Base-by-base conservation (phyloP, 2,329 filamentous ascomycete genomes). In the Piedraia hortae region DNA sequence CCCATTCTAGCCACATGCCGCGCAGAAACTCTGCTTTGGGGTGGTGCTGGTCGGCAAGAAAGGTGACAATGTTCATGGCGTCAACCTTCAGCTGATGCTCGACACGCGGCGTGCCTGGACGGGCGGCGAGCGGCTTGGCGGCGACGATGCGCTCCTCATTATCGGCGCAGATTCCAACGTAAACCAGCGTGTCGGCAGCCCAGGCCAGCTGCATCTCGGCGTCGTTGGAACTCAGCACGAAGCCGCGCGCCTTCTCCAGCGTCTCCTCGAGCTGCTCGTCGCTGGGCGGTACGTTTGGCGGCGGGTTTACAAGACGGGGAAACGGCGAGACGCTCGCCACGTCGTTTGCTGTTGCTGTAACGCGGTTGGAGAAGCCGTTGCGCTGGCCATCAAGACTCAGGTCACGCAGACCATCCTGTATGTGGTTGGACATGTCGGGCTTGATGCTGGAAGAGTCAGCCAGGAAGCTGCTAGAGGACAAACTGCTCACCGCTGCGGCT, bases 1-100 rank as follows among this genome's bases (percentile, higher is more conserved):
- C 85, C 54, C 93, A 97, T 43, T 97, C 85, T 22, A 89, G 56
- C 85, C 85, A 97, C 59, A 89, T 91, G 27, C 78, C 75, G 36
- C 67, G 67, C 53, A 93, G 75, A 43, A 93, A 97, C 33, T 88
- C 65, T 12, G 85, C 85, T 39, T 85, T 78, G 12, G 85, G 85
- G 36, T 97, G 85, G 30, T 70, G 65, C 44, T 97, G 85, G 23
- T 80, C 71, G 12, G 82, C 73, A 16, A 97, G 54, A 42, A 91
- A 91, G 25, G 60, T 62, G 34, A 91, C 71, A 29, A 97, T 85
- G 41, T 80, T 91, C 48, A 90, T 59, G 14, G 85, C 78, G 43
- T 97, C 85, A 21, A 70, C 52, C 29, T 71, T 68, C 31, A 97
- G 54, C 38, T 90, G 75, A 39, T 88, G 80, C 44, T 93, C 82